Conservation (phyloP, 768 basidiomycete genomes). For the Psilocybe cyanescens region DNA sequence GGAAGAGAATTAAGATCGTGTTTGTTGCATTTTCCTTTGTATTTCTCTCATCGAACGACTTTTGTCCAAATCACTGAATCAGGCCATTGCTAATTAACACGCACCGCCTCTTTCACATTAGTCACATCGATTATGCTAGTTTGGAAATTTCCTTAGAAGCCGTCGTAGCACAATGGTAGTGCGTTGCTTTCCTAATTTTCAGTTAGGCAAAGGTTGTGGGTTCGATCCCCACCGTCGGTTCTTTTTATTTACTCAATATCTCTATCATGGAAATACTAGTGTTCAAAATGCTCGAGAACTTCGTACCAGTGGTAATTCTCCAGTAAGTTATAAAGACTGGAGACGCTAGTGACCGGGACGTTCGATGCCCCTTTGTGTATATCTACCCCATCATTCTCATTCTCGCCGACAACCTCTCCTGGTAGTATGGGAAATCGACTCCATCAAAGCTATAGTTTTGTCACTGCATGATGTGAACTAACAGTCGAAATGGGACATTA, state of each 20-base stretch:
- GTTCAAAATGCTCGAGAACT: too few species aligned
- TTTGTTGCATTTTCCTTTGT: not conserved
- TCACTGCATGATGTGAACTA: too few species aligned
- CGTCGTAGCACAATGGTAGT: constrained; percentile 28
- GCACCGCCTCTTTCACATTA: not conserved
- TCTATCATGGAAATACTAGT: not conserved
- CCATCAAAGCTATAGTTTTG: too few species aligned
- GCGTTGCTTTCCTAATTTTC: constrained; percentile 23
- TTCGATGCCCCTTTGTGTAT: too few species aligned
- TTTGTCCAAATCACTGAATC: constrained; percentile 4
- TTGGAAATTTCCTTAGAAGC: not conserved
- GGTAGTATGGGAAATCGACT: too few species aligned
- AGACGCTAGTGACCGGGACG: too few species aligned
- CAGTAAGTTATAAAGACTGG: too few species aligned
- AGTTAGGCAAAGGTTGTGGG: constrained; percentile 26
- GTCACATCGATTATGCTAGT: not conserved
- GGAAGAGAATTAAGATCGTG: not conserved
- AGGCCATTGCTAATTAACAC: constrained; percentile 10
- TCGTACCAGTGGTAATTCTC: too few species aligned
- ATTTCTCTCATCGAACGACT: constrained; percentile 11
- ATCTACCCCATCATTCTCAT: too few species aligned
- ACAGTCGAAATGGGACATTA: too few species aligned
- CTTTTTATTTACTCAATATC: not conserved
- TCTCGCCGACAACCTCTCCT: too few species aligned
- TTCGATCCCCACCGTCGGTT: constrained; percentile 24